Evolutionary conservation across 495 filamentous ascomycete genomes (phyloP).

Genomic region (Penicillium egyptiacum): DNA sequence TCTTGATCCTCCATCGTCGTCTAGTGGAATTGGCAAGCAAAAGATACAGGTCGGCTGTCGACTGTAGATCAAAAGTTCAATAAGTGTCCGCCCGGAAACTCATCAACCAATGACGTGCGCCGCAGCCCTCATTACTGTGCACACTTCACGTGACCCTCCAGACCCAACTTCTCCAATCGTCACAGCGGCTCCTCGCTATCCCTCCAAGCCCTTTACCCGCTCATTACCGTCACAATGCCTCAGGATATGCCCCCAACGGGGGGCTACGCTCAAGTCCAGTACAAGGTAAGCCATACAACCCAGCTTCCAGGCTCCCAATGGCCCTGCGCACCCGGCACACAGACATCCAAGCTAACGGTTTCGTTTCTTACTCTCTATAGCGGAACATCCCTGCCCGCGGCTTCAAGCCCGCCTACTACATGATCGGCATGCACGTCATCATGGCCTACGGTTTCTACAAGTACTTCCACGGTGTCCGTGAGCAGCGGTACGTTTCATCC

Average conservation of each 20-base stretch:
- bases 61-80: conserved; percentile 22
- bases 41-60: conserved; percentile 16
- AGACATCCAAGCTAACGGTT: conserved; percentile 19
- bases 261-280: conserved; percentile 94
- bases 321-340: conserved; percentile 9
- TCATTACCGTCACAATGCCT: conserved; percentile 46
- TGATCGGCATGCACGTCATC: conserved; percentile 68
- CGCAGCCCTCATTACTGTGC: conserved; percentile 38
- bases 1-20: conserved; percentile 54
- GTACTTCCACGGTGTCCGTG: conserved; percentile 71
- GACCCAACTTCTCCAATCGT: conserved; percentile 38
- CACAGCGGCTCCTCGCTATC: conserved; percentile 28
- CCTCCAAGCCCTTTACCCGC: conserved; percentile 25
- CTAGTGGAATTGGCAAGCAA: conserved; percentile 5
- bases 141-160: conserved; percentile 35
- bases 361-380: conserved; percentile 41
- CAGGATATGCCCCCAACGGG: conserved; percentile 91
- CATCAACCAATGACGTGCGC: conserved; percentile 33
- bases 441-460: conserved; percentile 91
- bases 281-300: conserved; percentile 70
- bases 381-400: conserved; percentile 91
- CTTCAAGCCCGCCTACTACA: conserved; percentile 77
- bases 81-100: conserved; percentile 20
- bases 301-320: conserved; percentile 6
- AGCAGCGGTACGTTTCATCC: conserved; percentile 71